Conservation (phyloP, 2,329 filamentous ascomycete genomes). For the Verticillium zaregamsianum region DNA sequence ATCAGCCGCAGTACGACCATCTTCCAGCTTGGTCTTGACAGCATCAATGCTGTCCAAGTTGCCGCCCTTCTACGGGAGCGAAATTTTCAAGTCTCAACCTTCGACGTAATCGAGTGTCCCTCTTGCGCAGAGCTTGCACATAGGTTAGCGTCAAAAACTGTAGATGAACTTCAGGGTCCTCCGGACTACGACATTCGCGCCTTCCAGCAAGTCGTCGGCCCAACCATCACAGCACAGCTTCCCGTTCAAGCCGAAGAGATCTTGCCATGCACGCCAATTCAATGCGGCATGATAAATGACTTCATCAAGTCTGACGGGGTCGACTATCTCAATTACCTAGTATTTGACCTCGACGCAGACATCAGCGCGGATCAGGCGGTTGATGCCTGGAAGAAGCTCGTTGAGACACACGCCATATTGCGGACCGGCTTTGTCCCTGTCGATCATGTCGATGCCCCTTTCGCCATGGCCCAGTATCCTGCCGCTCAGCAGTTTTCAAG, state of each 20-base stretch:
- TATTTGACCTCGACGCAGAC: slow-evolving; percentile 41
- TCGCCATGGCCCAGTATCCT: slow-evolving; percentile 68
- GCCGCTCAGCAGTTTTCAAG: slow-evolving; percentile 1
- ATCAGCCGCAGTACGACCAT: slow-evolving; percentile 67
- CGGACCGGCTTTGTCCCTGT: slow-evolving; percentile 68
- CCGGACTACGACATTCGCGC: slow-evolving; percentile 30
- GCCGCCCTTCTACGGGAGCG: slow-evolving; percentile 61
- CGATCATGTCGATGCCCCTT: slow-evolving; percentile 56
- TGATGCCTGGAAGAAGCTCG: slow-evolving; percentile 55
- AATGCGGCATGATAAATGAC: slow-evolving; percentile 74
- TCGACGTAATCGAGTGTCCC: slow-evolving; percentile 68
- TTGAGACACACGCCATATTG: slow-evolving; percentile 62
- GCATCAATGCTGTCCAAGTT: slow-evolving; percentile 80
- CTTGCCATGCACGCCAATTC: slow-evolving; percentile 74
- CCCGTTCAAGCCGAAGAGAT: slow-evolving; percentile 41
- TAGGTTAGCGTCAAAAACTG: not conserved
- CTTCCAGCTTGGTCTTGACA: slow-evolving; percentile 85
- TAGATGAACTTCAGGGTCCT: not conserved
- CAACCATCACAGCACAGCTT: slow-evolving; percentile 20
- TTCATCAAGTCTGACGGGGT: slow-evolving; percentile 63
- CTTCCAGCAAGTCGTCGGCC: slow-evolving; percentile 30
- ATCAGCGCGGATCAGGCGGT: slow-evolving; percentile 38
- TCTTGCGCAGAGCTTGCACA: slow-evolving; percentile 36
- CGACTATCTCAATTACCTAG: slow-evolving; percentile 73
- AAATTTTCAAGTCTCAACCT: slow-evolving; percentile 57